Evolutionary conservation across 495 filamentous ascomycete genomes (phyloP), one percentile per base, ranked within the genome.

Genomic region (Penicillium fimorum): DNA sequence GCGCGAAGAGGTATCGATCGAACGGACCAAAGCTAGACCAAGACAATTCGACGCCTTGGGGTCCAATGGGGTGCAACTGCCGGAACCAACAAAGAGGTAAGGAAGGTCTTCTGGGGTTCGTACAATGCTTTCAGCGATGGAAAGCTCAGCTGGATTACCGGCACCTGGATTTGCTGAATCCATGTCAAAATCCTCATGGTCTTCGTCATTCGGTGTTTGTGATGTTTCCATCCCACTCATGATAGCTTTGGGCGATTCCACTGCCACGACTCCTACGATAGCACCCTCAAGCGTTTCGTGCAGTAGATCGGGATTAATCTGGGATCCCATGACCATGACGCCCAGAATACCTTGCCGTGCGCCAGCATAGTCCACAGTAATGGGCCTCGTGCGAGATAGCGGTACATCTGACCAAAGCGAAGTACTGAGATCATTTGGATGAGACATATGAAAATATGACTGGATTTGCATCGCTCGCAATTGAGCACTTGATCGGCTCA

Each of bases 391-490:
- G 25, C 67, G 68, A 9, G 73, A 78, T 3, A 87, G 63, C 0
- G 82, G 81, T 3, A 64, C 68, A 15, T 67, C 65, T 32, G 72
- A 66, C 81, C 83, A 88, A 12, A 74, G 55, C 0, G 75, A 67
- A 41, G 68, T 71, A 15, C 53, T 63, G 29, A 73, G 41, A 20
- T 62, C 67, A 38, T 64, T 62, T 9, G 70, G 62, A 11, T 72
- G 73, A 15, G 66, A 74, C 40, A 75, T 62, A 65, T 90, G 85
- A 67, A 95, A 92, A 59, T 92, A 92, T 0, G 90, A 88, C 64
- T 90, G 82, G 22, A 82, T 87, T 59, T 92, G 88, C 89, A 95
- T 92, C 25, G 82, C 79, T 50, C 90, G 80, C 5, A 91, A 67
- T 60, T 93, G 83, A 12, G 81, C 80, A 9, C 87, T 80, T 1